Percentiles rank a stretch among this genome's conserved stretches.
phyloP scores from a whole-genome alignment of 495 filamentous ascomycete species.

The Tuber umbilicatum region DNA sequence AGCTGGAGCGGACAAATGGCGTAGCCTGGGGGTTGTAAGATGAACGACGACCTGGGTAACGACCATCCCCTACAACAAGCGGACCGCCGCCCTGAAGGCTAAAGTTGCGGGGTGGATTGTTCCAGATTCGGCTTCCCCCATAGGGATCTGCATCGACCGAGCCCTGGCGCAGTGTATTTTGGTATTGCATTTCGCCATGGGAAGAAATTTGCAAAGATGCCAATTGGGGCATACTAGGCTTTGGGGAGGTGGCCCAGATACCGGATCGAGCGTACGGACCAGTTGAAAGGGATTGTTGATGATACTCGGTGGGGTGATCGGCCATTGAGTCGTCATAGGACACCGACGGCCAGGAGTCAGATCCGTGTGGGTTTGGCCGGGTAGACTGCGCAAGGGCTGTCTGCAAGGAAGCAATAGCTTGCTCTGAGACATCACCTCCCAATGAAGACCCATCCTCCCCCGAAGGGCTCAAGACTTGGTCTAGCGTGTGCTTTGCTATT shows the following conservation, averaged over 20 bases:
- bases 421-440: conserved; percentile 53
- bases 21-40: conserved; percentile 42
- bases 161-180: conserved; percentile 26
- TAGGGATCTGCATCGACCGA: conserved; percentile 35
- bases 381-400: conserved; percentile 51
- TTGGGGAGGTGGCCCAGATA: conserved; percentile 38
- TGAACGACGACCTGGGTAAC: conserved; percentile 41
- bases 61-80: conserved; percentile 36
- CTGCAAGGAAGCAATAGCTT: conserved; percentile 51
- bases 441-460: conserved; percentile 47
- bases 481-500: conserved; percentile 65
- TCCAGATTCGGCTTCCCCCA: conserved; percentile 36
- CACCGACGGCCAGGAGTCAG: conserved; percentile 54
- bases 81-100: conserved; percentile 41
- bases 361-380: conserved; percentile 51
- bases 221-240: conserved; percentile 25
- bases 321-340: conserved; percentile 64
- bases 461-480: conserved; percentile 58
- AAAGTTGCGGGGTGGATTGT: conserved; percentile 29
- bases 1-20: conserved; percentile 38
- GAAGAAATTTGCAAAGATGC: conserved; percentile 27
- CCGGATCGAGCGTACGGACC: conserved; percentile 42
- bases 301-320: conserved; percentile 56
- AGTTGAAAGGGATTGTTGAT: conserved; percentile 49
- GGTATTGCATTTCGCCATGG: conserved; percentile 30